Base-by-base conservation (phyloP, 495 filamentous ascomycete species). In the Oidiodendron maius region DNA sequence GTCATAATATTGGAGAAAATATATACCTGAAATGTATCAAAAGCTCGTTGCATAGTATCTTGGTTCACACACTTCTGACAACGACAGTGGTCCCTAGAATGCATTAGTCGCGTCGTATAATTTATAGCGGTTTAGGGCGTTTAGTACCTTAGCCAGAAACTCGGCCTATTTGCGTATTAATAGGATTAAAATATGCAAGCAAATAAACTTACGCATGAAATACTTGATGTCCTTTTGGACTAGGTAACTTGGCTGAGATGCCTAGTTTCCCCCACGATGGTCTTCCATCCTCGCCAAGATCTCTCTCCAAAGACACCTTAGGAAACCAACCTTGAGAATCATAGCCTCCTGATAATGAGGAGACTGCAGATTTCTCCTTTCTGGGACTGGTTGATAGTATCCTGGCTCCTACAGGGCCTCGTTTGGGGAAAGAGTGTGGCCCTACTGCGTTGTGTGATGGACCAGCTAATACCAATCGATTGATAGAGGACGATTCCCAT, bases 61-160 rank as follows among this genome's bases (percentile, higher is more conserved):
- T 78, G 80, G 60, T 95, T 82, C 9, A 89, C 71, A 61, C 90
- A 96, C 40, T 69, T 61, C 0, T 61, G 48, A 58, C 89, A 95
- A 41, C 81, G 86, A 59, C 89, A 95, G 58, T 90, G 86, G 46
- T 95, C 89, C 56, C 89, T 91, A 17, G 23, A 48, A 9, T 35
- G 20, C 9, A 41, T 46, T 35, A 48, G 24, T 17, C 44, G 44
- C 38, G 21, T 47, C 25, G 20, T 23, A 12, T 28, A 10, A 30
- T 11, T n/a, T n/a, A n/a, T n/a, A n/a, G n/a, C n/a, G n/a, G n/a
- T n/a, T n/a, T n/a, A n/a, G n/a, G n/a, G n/a, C n/a, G n/a, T n/a
- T n/a, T n/a, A n/a, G n/a, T 26, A 58, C 55, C 55, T 50, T 32
- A 54, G 39, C 55, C 55, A 58, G 18, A 58, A 18, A 34, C 51